These are phyloP conservation scores for Haematococcus lacustris DNA, from an alignment of 139 green algal genomes.

Conservation along the genomic window DNA sequence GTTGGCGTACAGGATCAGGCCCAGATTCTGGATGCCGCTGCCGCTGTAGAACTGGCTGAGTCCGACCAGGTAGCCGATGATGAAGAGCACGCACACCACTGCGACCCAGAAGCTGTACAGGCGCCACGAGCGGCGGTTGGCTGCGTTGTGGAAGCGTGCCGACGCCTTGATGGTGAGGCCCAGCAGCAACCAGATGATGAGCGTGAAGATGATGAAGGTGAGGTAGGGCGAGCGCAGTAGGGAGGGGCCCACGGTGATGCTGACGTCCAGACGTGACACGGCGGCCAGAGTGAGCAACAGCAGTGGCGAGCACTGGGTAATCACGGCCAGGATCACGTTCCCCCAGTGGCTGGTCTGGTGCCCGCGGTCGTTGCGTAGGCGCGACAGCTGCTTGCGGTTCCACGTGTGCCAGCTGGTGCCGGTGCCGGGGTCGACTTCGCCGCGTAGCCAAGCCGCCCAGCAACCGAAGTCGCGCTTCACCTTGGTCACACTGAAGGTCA, in stretches of 20 bases:
- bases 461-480: conserved; percentile 19
- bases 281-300: conserved; percentile 24
- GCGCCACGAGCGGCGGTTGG: conserved; percentile 9
- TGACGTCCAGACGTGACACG: conserved; percentile 16
- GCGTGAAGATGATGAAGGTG: conserved; percentile 8
- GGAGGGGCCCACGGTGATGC: background rate
- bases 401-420: conserved; percentile 28
- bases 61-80: conserved; percentile 11
- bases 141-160: background rate
- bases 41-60: conserved; percentile 13
- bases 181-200: conserved; percentile 12
- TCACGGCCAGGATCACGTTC: conserved; percentile 13
- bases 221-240: conserved; percentile 1
- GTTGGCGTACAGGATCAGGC: conserved; percentile 32
- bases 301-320: conserved; percentile 5
- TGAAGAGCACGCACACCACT: background rate
- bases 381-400: conserved; percentile 26
- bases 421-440: conserved; percentile 32
- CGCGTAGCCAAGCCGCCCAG: conserved; percentile 19
- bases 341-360: conserved; percentile 18
- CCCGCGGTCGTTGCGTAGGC: conserved; percentile 21
- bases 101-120: conserved; percentile 21
- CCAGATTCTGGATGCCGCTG: conserved; percentile 21
- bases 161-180: background rate
- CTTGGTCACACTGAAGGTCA: conserved; percentile 21